These are phyloP conservation scores for Ceratobasidium theobromae DNA, from an alignment of 1,284 basidiomycete genomes.

Conservation along the genomic window DNA sequence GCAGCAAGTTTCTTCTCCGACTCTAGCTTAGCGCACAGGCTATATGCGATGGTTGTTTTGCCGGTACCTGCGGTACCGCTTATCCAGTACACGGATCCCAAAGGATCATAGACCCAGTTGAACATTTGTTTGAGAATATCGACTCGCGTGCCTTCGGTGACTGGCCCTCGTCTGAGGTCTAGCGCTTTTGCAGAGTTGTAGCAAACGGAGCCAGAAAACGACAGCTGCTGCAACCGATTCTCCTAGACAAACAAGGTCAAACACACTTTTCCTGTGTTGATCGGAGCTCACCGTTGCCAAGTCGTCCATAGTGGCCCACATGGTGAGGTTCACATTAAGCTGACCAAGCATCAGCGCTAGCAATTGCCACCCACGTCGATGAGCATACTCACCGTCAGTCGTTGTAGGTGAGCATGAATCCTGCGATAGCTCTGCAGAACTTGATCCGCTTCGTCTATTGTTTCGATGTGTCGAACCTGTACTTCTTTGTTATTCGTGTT, in stretches of 20 bases:
- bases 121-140: neutral
- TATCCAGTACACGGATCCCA: slow-evolving; percentile 30
- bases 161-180: neutral
- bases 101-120: neutral
- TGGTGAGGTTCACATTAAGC: neutral
- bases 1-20: slow-evolving; percentile 39
- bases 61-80: slow-evolving; percentile 34
- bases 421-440: neutral
- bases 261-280: no score
- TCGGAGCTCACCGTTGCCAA: neutral
- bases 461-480: no score
- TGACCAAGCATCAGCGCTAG: neutral
- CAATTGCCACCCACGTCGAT: neutral
- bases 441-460: no score
- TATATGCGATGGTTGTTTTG: slow-evolving; percentile 39
- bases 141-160: neutral
- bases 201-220: neutral
- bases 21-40: slow-evolving; percentile 35
- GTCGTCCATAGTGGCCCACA: neutral
- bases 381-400: neutral
- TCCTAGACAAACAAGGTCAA: neutral
- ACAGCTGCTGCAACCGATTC: neutral
- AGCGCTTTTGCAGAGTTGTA: neutral
- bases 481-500: no score
- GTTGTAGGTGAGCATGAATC: neutral